Percentiles rank a stretch among this genome's conserved stretches.
These are phyloP conservation scores for Coemansia furcata DNA, from an alignment of 192 early-diverging fungal genomes.

Conservation along the genomic window DNA sequence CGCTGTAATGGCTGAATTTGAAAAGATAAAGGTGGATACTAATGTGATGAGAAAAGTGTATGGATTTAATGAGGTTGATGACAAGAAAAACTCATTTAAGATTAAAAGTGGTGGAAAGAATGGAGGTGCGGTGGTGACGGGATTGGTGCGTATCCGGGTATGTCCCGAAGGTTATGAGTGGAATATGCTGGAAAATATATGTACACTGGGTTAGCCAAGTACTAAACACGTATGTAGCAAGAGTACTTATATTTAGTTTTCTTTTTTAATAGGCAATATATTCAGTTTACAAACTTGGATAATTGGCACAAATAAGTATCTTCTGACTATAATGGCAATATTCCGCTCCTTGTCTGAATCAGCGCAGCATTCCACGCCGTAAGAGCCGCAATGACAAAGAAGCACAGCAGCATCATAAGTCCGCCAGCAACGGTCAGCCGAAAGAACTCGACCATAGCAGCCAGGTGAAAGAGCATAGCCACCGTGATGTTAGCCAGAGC, in stretches of 20 bases:
- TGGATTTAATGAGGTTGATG: neutral
- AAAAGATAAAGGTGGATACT: too few relatives aligned
- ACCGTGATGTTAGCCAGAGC: conserved; percentile 33
- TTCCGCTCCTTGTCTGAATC: conserved; percentile 13
- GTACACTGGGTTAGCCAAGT: too few relatives aligned
- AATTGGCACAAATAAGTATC: neutral
- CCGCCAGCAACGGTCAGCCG: conserved; percentile 30
- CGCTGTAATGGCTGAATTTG: too few relatives aligned
- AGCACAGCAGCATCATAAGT: conserved; percentile 30
- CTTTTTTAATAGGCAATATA: too few relatives aligned
- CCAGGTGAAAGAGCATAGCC: conserved; percentile 24
- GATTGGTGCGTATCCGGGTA: neutral
- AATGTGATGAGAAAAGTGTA: neutral
- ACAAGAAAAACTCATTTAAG: neutral
- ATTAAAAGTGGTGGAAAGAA: neutral
- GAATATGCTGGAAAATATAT: too few relatives aligned
- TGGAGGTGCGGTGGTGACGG: neutral
- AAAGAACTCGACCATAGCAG: conserved; percentile 48
- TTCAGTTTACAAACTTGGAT: neutral
- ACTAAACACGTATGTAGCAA: too few relatives aligned
- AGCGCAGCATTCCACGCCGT: conserved; percentile 41
- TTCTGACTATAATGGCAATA: conserved; percentile 11
- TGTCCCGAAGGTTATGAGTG: neutral
- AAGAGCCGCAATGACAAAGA: conserved; percentile 18
- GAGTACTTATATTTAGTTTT: too few relatives aligned